phyloP scores from a whole-genome alignment of 1,139 yeast genomes.

The Nematodospora anomalae region DNA sequence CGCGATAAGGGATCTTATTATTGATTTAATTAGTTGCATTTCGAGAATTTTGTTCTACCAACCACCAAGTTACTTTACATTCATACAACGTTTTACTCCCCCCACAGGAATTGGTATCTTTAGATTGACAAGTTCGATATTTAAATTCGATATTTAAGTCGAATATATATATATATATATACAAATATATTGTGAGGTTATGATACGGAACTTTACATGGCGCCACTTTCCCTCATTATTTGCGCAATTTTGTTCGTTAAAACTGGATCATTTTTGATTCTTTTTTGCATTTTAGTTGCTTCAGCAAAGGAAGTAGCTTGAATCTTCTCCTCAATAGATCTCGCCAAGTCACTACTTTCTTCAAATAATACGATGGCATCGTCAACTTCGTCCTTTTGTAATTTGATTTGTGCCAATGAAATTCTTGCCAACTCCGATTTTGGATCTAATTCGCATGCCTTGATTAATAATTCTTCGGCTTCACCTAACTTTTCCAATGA shows the following conservation, averaged over 20 bases:
- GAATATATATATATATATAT: too few relatives aligned
- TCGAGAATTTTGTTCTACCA: not conserved
- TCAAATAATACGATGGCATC: conserved; percentile 83
- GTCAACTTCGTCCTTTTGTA: conserved; percentile 78
- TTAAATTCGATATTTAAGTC: not conserved
- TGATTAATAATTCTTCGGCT: conserved; percentile 67
- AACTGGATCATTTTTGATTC: conserved; percentile 65
- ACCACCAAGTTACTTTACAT: not conserved
- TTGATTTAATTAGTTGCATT: conserved; percentile 16
- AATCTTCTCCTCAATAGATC: conserved; percentile 82
- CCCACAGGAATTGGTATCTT: too few relatives aligned
- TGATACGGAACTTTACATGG: conserved; percentile 9
- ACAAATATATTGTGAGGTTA: not conserved
- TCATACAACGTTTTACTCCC: too few relatives aligned
- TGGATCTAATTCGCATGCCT: conserved; percentile 84
- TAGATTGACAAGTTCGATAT: too few relatives aligned
- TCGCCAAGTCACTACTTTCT: conserved; percentile 77
- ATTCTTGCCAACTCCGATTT: conserved; percentile 86
- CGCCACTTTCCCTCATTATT: conserved; percentile 38
- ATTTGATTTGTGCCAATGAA: conserved; percentile 85
- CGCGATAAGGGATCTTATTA: conserved; percentile 19
- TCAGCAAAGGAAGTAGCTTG: conserved; percentile 93
- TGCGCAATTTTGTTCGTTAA: conserved; percentile 49
- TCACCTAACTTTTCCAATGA: conserved; percentile 53
- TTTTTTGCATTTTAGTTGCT: conserved; percentile 81